Percentiles rank a stretch among this genome's conserved stretches.
Evolutionary conservation across 345 rosid genomes (phyloP).

Genomic region (Salix suchowensis): DNA sequence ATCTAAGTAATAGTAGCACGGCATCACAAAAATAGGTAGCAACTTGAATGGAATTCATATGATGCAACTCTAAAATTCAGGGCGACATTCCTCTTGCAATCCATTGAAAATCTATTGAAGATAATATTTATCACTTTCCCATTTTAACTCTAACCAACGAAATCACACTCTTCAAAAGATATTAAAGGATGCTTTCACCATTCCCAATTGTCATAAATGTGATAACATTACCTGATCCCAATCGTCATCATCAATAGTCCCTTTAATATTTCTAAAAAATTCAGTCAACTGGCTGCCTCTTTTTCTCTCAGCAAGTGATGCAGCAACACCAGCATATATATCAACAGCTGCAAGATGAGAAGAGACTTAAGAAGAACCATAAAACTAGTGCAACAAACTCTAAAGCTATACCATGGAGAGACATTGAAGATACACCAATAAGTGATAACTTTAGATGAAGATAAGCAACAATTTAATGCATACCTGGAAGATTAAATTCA

Average conservation of each 20-base stretch:
- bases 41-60: background rate
- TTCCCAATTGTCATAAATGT: background rate
- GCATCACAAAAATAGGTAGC: background rate
- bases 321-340: slow-evolving; percentile 95
- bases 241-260: slow-evolving; percentile 86
- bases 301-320: slow-evolving; percentile 91
- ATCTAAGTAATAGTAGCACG: no score
- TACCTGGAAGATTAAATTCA: slow-evolving; percentile 89
- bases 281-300: slow-evolving; percentile 87
- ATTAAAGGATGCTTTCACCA: background rate
- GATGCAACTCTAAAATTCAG: background rate
- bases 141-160: no score
- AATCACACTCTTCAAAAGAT: background rate
- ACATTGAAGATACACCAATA: background rate
- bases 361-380: background rate
- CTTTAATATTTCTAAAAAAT: slow-evolving; percentile 84
- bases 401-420: background rate
- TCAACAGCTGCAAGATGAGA: slow-evolving; percentile 63
- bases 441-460: background rate
- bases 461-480: background rate
- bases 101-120: background rate
- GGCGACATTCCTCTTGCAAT: background rate
- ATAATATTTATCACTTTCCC: background rate
- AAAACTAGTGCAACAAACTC: slow-evolving; percentile 1
- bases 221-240: slow-evolving; percentile 84